These are phyloP conservation scores for Penicillium griseofulvum DNA, from an alignment of 2,329 filamentous ascomycete species.

Conservation along the genomic window DNA sequence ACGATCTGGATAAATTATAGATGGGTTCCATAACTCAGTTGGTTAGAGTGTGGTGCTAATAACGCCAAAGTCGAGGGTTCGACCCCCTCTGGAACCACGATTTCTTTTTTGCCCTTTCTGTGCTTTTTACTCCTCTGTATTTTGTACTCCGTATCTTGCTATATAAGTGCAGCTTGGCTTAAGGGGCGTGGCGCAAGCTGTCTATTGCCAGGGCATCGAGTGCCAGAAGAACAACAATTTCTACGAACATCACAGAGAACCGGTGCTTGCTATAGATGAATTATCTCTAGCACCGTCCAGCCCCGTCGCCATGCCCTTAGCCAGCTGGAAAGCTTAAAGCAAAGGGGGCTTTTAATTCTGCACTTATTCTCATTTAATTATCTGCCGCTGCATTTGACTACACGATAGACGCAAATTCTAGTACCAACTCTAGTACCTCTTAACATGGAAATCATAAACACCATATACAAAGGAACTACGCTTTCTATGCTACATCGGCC, in stretches of 20 bases:
- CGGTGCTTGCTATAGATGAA: constrained; percentile 1
- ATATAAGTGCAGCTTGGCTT: no score
- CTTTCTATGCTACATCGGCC: not conserved
- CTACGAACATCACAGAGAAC: no score
- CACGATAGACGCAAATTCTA: not conserved
- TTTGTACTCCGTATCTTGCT: no score
- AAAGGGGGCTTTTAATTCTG: not conserved
- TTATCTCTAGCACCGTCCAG: not conserved
- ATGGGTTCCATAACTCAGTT: constrained; percentile 16
- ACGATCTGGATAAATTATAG: no score
- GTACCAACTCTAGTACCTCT: not conserved
- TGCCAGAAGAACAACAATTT: no score
- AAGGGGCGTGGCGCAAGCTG: no score
- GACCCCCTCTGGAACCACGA: not conserved
- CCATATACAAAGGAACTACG: not conserved
- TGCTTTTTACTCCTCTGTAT: not conserved
- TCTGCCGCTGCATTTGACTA: not conserved
- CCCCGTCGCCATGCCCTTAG: not conserved
- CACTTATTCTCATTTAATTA: not conserved
- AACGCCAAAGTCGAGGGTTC: constrained; percentile 18
- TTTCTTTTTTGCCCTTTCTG: not conserved
- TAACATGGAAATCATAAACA: not conserved
- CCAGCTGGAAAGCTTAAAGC: not conserved
- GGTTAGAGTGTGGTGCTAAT: constrained; percentile 19
- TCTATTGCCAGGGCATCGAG: no score